Conservation (phyloP, 495 filamentous ascomycete species). For the Aspergillus coremiiformis region DNA sequence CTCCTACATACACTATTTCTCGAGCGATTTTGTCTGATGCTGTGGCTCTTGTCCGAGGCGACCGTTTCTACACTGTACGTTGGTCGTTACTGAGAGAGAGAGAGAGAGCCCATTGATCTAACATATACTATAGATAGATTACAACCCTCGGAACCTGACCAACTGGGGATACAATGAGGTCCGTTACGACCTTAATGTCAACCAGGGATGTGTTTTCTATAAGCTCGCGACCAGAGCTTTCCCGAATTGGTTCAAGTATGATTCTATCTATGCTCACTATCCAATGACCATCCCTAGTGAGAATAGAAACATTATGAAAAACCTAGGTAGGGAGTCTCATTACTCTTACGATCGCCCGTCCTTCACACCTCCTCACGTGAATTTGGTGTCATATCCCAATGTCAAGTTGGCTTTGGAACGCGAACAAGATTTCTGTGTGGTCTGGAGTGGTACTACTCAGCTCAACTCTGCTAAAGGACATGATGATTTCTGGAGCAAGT, state of each 20-base stretch:
- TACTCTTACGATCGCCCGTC: slow-evolving; percentile 64
- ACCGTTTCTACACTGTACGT: slow-evolving; percentile 45
- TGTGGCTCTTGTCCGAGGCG: slow-evolving; percentile 48
- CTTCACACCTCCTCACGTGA: slow-evolving; percentile 42
- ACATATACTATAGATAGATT: slow-evolving; percentile 38
- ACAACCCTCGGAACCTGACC: slow-evolving; percentile 70
- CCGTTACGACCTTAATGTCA: slow-evolving; percentile 63
- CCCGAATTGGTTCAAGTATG: slow-evolving; percentile 67
- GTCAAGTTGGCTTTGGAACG: slow-evolving; percentile 57
- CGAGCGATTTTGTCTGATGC: slow-evolving; percentile 48
- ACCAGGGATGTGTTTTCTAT: slow-evolving; percentile 79
- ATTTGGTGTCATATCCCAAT: slow-evolving; percentile 53
- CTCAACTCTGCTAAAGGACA: slow-evolving; percentile 49
- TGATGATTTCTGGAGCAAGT: slow-evolving; percentile 46
- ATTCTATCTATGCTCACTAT: slow-evolving; percentile 84
- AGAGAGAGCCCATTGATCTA: slow-evolving; percentile 6
- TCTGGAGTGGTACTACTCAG: slow-evolving; percentile 52
- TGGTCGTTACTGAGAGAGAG: not conserved
- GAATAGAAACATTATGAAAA: slow-evolving; percentile 64
- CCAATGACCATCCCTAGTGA: slow-evolving; percentile 74
- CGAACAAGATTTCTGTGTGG: slow-evolving; percentile 53
- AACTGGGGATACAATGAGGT: slow-evolving; percentile 71
- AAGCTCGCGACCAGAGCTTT: slow-evolving; percentile 75
- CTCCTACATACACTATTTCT: slow-evolving; percentile 52
- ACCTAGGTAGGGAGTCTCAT: slow-evolving; percentile 60